Evolutionary conservation across 306 rosid species (phyloP).

Genomic region (Trifolium fragiferum): DNA sequence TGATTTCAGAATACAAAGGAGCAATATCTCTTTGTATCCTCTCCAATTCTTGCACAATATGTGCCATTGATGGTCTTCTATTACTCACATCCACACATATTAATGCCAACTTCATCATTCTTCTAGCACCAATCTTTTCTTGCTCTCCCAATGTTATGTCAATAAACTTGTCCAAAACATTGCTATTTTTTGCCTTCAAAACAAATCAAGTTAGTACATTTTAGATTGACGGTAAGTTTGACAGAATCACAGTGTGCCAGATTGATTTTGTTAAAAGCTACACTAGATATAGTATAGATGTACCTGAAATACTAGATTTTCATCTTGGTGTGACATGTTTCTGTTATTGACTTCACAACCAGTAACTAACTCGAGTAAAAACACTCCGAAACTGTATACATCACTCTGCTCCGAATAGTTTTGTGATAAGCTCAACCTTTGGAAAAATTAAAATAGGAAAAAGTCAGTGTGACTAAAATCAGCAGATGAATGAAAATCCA

Average conservation of each 20-base stretch:
- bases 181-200: constrained; percentile 21
- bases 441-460: neutral
- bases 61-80: constrained; percentile 32
- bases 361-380: constrained; percentile 71
- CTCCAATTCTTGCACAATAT: constrained; percentile 38
- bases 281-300: neutral
- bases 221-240: neutral
- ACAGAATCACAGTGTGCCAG: neutral
- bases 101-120: constrained; percentile 27
- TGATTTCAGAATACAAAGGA: constrained; percentile 46
- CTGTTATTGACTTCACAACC: constrained; percentile 60
- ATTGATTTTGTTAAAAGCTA: too few species aligned
- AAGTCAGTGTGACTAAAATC: constrained; percentile 2
- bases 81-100: neutral
- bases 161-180: constrained; percentile 3
- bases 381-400: constrained; percentile 75
- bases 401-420: constrained; percentile 61
- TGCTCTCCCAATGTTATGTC: neutral
- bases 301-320: constrained; percentile 63
- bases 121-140: neutral
- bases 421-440: constrained; percentile 60
- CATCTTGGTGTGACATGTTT: constrained; percentile 43
- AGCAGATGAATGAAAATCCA: constrained; percentile 20
- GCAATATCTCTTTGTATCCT: constrained; percentile 50
- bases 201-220: neutral